Conservation (phyloP, 257 asterid species). For the Cinchona pubescens region DNA sequence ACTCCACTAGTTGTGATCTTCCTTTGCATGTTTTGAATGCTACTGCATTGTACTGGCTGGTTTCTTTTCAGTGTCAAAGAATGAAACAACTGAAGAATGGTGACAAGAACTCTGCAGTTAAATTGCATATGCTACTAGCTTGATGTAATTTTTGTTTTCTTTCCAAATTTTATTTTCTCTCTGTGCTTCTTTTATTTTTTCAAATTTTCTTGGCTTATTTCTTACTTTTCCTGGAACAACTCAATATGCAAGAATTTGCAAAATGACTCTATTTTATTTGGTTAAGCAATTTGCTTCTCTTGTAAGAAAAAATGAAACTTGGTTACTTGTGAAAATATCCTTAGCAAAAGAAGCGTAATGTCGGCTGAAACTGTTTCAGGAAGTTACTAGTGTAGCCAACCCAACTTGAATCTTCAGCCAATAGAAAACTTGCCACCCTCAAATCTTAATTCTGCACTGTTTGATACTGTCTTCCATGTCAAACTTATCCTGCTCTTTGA, state of each 20-base stretch:
- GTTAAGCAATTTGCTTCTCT: background rate
- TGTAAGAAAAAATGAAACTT: background rate
- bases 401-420: background rate
- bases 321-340: background rate
- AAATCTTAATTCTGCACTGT: background rate
- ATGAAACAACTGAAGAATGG: background rate
- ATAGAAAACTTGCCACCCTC: background rate
- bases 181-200: background rate
- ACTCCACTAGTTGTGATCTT: conserved; percentile 7
- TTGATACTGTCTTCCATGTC: background rate
- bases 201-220: background rate
- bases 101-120: background rate
- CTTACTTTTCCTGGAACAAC: background rate
- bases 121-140: background rate
- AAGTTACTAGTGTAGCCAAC: background rate
- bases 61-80: background rate
- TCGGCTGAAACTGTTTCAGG: background rate
- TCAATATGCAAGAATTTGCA: background rate
- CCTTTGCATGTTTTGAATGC: background rate
- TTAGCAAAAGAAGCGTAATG: background rate
- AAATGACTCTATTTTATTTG: too few relatives aligned
- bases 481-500: background rate
- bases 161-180: background rate
- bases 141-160: background rate
- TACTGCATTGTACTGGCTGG: conserved; percentile 1